Base-by-base conservation (phyloP, 2,329 filamentous ascomycete species). In the Exophiala dermatitidis region DNA sequence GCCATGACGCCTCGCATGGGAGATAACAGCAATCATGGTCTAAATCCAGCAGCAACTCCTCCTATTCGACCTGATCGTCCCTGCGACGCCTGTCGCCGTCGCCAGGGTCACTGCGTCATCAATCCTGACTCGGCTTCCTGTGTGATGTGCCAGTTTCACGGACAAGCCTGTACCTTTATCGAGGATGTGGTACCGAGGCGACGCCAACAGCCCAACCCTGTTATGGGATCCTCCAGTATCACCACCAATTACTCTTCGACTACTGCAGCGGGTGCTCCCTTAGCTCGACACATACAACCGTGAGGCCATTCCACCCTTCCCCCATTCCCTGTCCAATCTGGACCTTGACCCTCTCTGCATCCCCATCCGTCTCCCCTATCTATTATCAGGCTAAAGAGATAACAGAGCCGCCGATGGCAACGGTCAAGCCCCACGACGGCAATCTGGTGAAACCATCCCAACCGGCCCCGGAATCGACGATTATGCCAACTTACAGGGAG, bases 41-140 rank as follows among this genome's bases (percentile, higher is more conserved):
- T 12, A 12, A 38, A 38, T 12, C 19, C 10, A n/a, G 36, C n/a
- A 19, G 19, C 19, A 19, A 19, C 19, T 19, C 19, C 19, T 19
- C 19, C 19, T 37, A 29, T 51, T 38, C 54, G 57, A 36, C 51
- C 53, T 12, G 57, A 59, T 31, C 50, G 57, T 8, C 60, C 61
- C 10, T 63, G 61, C 50, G 61, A 63, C 41, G 51, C 51, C 12
- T 63, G 61, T 56, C 57, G 61, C 33, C 52, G 59, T 38, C 60
- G 61, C 48, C 60, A 63, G 52, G 58, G 54, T 43, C 61, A 59
- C 46, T 63, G 61, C 53, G 56, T 59, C 46, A 59, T 62, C 45
- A 48, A 53, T 33, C 42, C 54, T 10, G 57, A 56, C 45, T 42
- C 55, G 8, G 37, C 42, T 28, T 34, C 52, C 5, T 61, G 59